These are phyloP conservation scores for Phytophthora cajani DNA, from an alignment of 352 stramenopile genomes.

Conservation along the genomic window DNA sequence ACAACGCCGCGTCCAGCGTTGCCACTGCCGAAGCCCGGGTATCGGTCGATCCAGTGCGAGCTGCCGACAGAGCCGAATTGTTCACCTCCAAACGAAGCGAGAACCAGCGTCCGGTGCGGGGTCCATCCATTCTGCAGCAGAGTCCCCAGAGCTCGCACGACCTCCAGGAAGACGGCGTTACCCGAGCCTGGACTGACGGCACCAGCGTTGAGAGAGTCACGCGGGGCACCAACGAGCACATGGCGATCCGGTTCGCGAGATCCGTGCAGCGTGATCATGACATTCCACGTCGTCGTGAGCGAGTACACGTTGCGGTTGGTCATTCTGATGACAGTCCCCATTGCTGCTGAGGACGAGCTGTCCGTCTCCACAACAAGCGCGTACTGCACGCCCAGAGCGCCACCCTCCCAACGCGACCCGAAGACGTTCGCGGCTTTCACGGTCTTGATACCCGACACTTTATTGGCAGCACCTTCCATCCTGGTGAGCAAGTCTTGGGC, in stretches of 20 bases:
- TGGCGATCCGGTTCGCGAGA: slow-evolving; percentile 80
- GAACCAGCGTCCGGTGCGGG: slow-evolving; percentile 77
- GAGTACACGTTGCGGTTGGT: slow-evolving; percentile 75
- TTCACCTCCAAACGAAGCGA: slow-evolving; percentile 81
- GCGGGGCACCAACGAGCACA: slow-evolving; percentile 74
- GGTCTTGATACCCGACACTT: slow-evolving; percentile 22
- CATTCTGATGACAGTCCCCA: slow-evolving; percentile 44
- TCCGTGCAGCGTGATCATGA: slow-evolving; percentile 74
- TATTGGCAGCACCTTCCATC: slow-evolving; percentile 19
- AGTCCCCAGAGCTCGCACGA: slow-evolving; percentile 65
- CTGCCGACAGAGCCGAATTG: slow-evolving; percentile 83
- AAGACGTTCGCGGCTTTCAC: slow-evolving; percentile 60
- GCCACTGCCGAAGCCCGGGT: slow-evolving; percentile 54
- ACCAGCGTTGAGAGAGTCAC: slow-evolving; percentile 73
- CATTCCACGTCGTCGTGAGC: slow-evolving; percentile 81
- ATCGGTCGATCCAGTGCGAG: slow-evolving; percentile 85
- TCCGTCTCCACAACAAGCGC: slow-evolving; percentile 27
- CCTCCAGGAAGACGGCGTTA: slow-evolving; percentile 82
- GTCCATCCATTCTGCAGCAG: slow-evolving; percentile 76
- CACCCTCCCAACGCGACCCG: slow-evolving; percentile 33
- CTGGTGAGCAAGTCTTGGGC: slow-evolving; percentile 55
- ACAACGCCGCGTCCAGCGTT: slow-evolving; percentile 68
- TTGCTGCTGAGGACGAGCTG: slow-evolving; percentile 29
- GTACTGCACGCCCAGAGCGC: slow-evolving; percentile 44
- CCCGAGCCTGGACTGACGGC: slow-evolving; percentile 70